Evolutionary conservation across 305 asterid species (phyloP).

Genomic region (Euphrasia arctica): DNA sequence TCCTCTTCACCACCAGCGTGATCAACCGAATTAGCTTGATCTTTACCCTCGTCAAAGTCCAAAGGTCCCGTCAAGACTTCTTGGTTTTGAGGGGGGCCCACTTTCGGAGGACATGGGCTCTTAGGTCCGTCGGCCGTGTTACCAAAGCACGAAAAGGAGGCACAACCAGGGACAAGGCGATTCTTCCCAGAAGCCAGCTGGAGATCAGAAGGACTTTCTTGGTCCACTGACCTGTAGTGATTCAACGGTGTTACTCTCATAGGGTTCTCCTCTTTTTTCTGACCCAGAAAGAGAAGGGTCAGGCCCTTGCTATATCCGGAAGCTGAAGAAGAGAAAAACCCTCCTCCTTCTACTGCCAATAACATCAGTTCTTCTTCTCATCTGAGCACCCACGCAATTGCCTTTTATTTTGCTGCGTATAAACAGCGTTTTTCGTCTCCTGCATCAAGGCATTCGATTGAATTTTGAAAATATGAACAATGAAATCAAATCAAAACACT

Average conservation of each 20-base stretch:
- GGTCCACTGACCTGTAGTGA: conserved; percentile 96
- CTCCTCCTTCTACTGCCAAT: conserved; percentile 98
- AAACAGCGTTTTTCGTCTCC: too few relatives aligned
- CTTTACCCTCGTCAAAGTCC: conserved; percentile 37
- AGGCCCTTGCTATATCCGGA: conserved; percentile 93
- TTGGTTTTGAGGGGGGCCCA: conserved; percentile 56
- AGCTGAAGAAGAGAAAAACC: conserved; percentile 94
- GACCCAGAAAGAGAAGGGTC: conserved; percentile 84
- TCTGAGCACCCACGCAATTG: conserved; percentile 38
- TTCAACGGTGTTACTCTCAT: conserved; percentile 97
- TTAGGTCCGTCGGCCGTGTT: conserved; percentile 63
- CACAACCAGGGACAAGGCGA: conserved; percentile 66
- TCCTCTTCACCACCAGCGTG: conserved; percentile 36
- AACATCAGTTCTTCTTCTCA: conserved; percentile 84
- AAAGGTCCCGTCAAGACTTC: conserved; percentile 42
- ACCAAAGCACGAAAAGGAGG: conserved; percentile 81
- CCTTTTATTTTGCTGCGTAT: too few relatives aligned
- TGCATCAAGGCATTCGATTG: too few relatives aligned
- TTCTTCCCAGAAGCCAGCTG: conserved; percentile 91
- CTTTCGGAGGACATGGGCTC: conserved; percentile 62
- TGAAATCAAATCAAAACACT: too few relatives aligned
- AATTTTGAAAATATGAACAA: too few relatives aligned
- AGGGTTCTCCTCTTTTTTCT: conserved; percentile 80
- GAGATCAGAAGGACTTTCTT: conserved; percentile 59
- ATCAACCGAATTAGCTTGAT: conserved; percentile 35